Evolutionary conservation across 2,329 filamentous ascomycete genomes (phyloP), one percentile per base, ranked within the genome.

Genomic region (Sclerotinia spermophila): DNA sequence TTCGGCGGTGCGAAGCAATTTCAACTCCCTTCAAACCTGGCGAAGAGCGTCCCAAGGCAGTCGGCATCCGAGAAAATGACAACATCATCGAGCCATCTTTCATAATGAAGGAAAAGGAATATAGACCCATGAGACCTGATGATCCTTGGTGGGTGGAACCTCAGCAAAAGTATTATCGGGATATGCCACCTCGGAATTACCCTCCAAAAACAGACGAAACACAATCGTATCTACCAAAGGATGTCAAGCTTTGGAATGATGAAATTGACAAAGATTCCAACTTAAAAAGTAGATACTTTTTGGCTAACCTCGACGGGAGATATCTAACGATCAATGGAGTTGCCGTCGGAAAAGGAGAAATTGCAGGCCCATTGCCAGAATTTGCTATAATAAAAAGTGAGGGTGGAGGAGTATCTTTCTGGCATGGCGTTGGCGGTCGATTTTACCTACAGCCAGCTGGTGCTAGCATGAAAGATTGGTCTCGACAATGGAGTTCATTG

Each of bases 381-480:
- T 79, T 79, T 64, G 78, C 76, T 4, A 69, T 79, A 30, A 78
- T 79, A 27, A 72, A 76, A 48, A 72, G 59, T 40, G 75, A 76
- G 40, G 76, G 76, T 13, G 71, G 72, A 10, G 76, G 77, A 45
- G 51, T 78, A 15, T 67, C 73, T 48, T 78, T 78, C 33, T 79
- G 77, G 77, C 76, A 70, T 68, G 77, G 77, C 6, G 44, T 67
- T 15, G 60, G 59, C 11, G 77, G 77, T 27, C 70, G 75, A 21
- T 69, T 74, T 40, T 74, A 71, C 61, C n/a, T 65, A 44, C 45
- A 69, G 42, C 59, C 59, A 2, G 67, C 71, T 51, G 64, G 48
- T 40, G 60, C 62, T 11, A 27, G 44, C 19, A 56, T 62, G 2
- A 53, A n/a, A 5, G n/a, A 73, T 61, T 60, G 51, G 33, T 45